phyloP scores from a whole-genome alignment of 2,329 filamentous ascomycete genomes.

The Cyphellophora europaea region DNA sequence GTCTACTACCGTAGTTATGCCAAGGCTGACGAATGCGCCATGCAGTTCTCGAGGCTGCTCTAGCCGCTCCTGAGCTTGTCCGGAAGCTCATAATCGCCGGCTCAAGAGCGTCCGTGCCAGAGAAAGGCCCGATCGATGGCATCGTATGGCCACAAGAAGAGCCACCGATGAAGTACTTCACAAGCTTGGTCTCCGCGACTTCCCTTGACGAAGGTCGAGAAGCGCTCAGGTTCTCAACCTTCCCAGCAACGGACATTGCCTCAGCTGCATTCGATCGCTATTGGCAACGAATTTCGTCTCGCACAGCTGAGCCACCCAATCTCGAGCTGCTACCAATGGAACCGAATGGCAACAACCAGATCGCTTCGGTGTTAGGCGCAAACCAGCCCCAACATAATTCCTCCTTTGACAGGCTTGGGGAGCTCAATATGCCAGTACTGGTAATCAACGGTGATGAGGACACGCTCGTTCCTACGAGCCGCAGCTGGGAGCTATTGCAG shows the following conservation, averaged over 20 bases:
- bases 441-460: slow-evolving; percentile 11
- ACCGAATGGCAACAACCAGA: slow-evolving; percentile 5
- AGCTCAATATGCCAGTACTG: slow-evolving; percentile 10
- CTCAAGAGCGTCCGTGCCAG: slow-evolving; percentile 5
- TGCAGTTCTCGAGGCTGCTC: slow-evolving; percentile 7
- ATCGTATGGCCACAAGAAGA: slow-evolving; percentile 12
- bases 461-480: slow-evolving; percentile 9
- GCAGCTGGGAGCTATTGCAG: slow-evolving; percentile 11
- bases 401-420: slow-evolving; percentile 8
- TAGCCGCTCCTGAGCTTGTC: slow-evolving; percentile 9
- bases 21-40: too few relatives aligned
- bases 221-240: slow-evolving; percentile 9
- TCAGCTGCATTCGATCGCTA: slow-evolving; percentile 6
- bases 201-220: slow-evolving; percentile 3
- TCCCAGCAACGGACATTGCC: slow-evolving; percentile 6
- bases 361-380: slow-evolving; percentile 4
- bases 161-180: slow-evolving; percentile 2
- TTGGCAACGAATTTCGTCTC: slow-evolving; percentile 6
- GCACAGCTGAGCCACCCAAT: slow-evolving; percentile 9
- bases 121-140: slow-evolving; percentile 6
- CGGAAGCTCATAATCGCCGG: slow-evolving; percentile 9
- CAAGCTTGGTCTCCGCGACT: slow-evolving; percentile 2
- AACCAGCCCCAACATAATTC: slow-evolving; percentile 3
- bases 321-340: slow-evolving; percentile 6
- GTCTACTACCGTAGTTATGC: too few relatives aligned